These are phyloP conservation scores for Lasiodiplodia gonubiensis DNA, from an alignment of 2,329 filamentous ascomycete species.

Conservation along the genomic window DNA sequence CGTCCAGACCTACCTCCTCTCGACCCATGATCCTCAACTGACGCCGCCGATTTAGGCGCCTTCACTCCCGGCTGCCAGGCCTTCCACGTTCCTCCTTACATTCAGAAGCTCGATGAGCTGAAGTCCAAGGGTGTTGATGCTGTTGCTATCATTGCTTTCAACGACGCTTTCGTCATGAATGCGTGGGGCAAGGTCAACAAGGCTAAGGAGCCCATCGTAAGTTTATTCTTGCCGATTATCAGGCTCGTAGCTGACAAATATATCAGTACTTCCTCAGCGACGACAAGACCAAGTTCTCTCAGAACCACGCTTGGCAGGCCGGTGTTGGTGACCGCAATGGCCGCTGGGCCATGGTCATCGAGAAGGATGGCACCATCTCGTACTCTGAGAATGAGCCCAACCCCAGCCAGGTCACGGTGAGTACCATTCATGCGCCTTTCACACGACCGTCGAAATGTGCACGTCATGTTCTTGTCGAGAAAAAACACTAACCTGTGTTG, in stretches of 20 bases:
- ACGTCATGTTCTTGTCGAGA: background rate
- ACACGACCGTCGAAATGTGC: background rate
- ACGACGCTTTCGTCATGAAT: conserved; percentile 86
- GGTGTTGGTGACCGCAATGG: conserved; percentile 72
- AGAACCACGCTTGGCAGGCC: conserved; percentile 76
- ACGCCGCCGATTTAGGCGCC: conserved; percentile 58
- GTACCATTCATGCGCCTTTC: conserved; percentile 30
- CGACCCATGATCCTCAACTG: background rate
- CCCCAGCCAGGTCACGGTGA: conserved; percentile 55
- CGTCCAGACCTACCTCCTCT: background rate
- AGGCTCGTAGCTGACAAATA: background rate
- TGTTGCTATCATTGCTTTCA: conserved; percentile 80
- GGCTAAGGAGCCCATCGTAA: conserved; percentile 71
- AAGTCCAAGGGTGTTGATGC: conserved; percentile 82
- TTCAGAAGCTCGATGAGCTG: conserved; percentile 72
- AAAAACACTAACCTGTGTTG: conserved; percentile 38
- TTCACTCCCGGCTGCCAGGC: conserved; percentile 89
- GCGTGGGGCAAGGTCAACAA: conserved; percentile 90
- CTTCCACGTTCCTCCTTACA: conserved; percentile 80
- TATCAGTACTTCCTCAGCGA: conserved; percentile 77
- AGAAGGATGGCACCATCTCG: conserved; percentile 77
- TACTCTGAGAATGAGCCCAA: conserved; percentile 77
- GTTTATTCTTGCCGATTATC: conserved; percentile 31
- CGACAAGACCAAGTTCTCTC: conserved; percentile 73
- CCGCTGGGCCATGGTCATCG: conserved; percentile 80